Evolutionary conservation across 148 eudicot species (phyloP).

Genomic region (Amaranthus hypochondriacus): DNA sequence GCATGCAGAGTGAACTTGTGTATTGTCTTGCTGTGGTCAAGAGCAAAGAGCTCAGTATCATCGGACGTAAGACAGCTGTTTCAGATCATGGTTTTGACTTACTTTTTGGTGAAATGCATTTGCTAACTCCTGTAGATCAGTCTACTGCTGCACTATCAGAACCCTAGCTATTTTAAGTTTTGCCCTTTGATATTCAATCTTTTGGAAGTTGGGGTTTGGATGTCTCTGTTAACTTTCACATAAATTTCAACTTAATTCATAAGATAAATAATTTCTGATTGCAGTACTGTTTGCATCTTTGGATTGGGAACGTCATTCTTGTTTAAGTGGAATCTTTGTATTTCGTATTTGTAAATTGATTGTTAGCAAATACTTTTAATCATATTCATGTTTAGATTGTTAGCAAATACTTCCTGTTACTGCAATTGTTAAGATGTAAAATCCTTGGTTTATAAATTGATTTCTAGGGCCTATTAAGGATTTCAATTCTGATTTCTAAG

Average conservation of each 20-base stretch:
- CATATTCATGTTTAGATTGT: too few species aligned
- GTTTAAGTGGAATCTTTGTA: neutral
- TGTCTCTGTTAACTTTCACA: neutral
- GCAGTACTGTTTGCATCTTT: neutral
- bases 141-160: neutral
- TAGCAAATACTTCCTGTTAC: too few species aligned
- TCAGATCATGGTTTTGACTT: neutral
- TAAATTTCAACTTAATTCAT: neutral
- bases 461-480: too few species aligned
- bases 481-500: neutral
- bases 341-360: neutral
- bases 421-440: too few species aligned
- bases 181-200: neutral
- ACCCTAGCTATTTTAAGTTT: neutral
- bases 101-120: conserved; percentile 5
- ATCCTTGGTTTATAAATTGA: too few species aligned
- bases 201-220: neutral
- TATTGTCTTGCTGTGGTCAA: conserved; percentile 85
- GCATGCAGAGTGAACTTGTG: conserved; percentile 67
- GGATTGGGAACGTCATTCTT: neutral
- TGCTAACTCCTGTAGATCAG: neutral
- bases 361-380: neutral
- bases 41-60: conserved; percentile 67
- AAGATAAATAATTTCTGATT: neutral
- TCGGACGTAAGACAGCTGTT: conserved; percentile 65